A percentile compares a stretch with the other conserved stretches of the same genome.
Conservation (phyloP, 352 stramenopile genomes). For the Halophytophthora batemanensis region DNA sequence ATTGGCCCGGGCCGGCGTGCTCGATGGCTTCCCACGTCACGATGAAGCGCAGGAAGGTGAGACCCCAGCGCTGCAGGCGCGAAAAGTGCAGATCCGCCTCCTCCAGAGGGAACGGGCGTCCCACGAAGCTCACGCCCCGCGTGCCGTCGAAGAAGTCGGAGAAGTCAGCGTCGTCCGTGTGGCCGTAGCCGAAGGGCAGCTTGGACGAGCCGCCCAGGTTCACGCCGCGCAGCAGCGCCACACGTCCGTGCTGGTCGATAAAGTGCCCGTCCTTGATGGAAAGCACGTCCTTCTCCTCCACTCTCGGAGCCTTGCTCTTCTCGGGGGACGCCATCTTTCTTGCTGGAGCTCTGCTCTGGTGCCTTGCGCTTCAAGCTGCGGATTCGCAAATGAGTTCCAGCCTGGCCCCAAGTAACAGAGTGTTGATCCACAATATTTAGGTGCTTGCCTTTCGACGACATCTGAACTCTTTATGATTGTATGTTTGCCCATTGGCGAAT, state of each 20-base stretch:
- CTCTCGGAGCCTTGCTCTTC: too few species aligned
- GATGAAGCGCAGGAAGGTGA: conserved; percentile 82
- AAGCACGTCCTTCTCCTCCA: too few species aligned
- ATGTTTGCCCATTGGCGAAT: too few species aligned
- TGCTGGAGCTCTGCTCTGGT: too few species aligned
- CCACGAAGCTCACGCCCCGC: conserved; percentile 58
- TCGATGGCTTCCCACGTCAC: conserved; percentile 91
- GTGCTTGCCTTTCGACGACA: too few species aligned
- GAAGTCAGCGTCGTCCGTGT: conserved; percentile 24
- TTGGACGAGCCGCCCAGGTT: conserved; percentile 73
- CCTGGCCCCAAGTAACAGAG: too few species aligned
- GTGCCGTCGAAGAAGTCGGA: conserved; percentile 44
- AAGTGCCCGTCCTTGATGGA: too few species aligned
- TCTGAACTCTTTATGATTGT: too few species aligned
- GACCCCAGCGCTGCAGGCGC: conserved; percentile 75
- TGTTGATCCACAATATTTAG: too few species aligned
- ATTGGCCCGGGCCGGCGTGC: conserved; percentile 74
- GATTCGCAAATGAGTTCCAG: too few species aligned
- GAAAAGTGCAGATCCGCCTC: conserved; percentile 80
- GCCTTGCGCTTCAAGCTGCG: too few species aligned
- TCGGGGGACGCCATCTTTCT: too few species aligned
- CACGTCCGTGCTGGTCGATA: conserved; percentile 21
- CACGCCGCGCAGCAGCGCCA: conserved; percentile 51
- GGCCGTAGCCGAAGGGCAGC: conserved; percentile 35
- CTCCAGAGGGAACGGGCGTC: conserved; percentile 78